A percentile compares a stretch with the other conserved stretches of the same genome.
phyloP scores from a whole-genome alignment of 805 yeast species.

The Kockiozyma suomiensis region DNA sequence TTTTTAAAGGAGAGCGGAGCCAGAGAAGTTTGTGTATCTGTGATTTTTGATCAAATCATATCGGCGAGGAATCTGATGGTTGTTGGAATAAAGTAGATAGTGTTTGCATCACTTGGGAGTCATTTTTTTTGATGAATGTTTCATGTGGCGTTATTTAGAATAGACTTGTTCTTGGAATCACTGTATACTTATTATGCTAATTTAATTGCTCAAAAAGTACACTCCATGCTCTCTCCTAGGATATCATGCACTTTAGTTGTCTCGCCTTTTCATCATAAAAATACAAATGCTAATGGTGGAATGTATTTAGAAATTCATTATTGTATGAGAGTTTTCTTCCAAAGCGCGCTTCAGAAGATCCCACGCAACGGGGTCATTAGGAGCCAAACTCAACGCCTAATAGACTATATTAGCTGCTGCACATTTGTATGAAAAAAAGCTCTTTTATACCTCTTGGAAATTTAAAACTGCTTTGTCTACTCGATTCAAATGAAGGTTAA shows the following conservation, averaged over 20 bases:
- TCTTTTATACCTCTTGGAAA: conserved; percentile 64
- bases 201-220: background rate
- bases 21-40: conserved; percentile 23
- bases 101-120: conserved; percentile 1
- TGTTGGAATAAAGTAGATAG: conserved; percentile 26
- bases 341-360: conserved; percentile 77
- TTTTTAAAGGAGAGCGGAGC: conserved; percentile 30
- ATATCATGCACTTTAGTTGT: background rate
- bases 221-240: background rate
- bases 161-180: background rate
- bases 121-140: background rate
- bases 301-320: background rate
- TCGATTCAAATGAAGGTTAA: conserved; percentile 70
- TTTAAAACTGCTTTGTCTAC: conserved; percentile 68
- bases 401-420: background rate
- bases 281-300: background rate
- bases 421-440: background rate
- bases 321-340: conserved; percentile 30
- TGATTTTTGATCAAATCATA: conserved; percentile 32
- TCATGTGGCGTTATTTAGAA: background rate
- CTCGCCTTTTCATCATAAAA: background rate
- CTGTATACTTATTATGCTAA: background rate
- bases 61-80: conserved; percentile 35
- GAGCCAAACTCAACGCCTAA: conserved; percentile 69
- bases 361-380: conserved; percentile 80